These are phyloP conservation scores for Suhomyces coccinellae DNA, from an alignment of 1,139 yeast species.

Conservation along the genomic window DNA sequence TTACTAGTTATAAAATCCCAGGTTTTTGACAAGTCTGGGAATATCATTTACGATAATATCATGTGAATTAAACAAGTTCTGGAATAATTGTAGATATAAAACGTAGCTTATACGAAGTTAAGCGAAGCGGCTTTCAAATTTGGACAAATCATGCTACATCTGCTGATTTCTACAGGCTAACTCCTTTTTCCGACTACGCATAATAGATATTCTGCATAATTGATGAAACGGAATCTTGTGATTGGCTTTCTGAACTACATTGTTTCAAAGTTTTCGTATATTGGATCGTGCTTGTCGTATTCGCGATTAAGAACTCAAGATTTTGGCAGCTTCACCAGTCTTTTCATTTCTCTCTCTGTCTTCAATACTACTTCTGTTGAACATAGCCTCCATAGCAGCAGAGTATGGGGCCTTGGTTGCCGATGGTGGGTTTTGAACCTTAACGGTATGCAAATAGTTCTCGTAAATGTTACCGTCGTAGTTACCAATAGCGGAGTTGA, in stretches of 20 bases:
- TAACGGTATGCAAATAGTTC: slow-evolving; percentile 44
- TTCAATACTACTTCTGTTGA: slow-evolving; percentile 39
- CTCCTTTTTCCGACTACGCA: too few relatives aligned
- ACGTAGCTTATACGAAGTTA: too few relatives aligned
- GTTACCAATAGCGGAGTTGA: slow-evolving; percentile 45
- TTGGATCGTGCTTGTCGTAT: not conserved
- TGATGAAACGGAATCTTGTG: too few relatives aligned
- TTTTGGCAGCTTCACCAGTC: slow-evolving; percentile 29
- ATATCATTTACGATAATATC: slow-evolving; percentile 3
- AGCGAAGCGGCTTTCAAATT: too few relatives aligned
- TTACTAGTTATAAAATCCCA: slow-evolving; percentile 4
- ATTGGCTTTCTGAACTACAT: too few relatives aligned
- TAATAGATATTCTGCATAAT: too few relatives aligned
- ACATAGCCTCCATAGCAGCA: slow-evolving; percentile 34
- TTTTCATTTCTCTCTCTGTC: slow-evolving; percentile 44
- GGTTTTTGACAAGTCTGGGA: slow-evolving; percentile 12
- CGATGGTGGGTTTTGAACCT: slow-evolving; percentile 37
- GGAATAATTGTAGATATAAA: not conserved
- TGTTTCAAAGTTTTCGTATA: not conserved
- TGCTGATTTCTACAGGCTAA: too few relatives aligned
- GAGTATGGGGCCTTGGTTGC: slow-evolving; percentile 43
- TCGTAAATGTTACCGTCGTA: slow-evolving; percentile 50
- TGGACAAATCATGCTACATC: too few relatives aligned
- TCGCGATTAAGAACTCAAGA: slow-evolving; percentile 23
- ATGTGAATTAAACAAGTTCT: slow-evolving; percentile 1